Base-by-base conservation (phyloP, 176 grass and related monocot species). In the Avena insularis region DNA sequence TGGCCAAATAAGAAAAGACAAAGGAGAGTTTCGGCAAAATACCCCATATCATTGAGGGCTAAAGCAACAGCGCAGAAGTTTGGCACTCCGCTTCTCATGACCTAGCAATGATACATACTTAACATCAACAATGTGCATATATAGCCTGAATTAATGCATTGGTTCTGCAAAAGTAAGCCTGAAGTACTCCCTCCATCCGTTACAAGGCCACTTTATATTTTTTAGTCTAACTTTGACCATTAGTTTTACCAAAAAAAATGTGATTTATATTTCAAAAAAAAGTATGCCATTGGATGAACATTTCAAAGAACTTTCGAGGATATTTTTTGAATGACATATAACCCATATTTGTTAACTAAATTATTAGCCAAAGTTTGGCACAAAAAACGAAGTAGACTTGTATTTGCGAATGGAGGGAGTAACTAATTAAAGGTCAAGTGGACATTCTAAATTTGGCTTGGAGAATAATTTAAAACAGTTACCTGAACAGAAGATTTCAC, bases 51-150 rank as follows among this genome's bases (percentile, higher is more conserved):
- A 79, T 83, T 86, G 71, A 98, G 92, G 76, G 93, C 92, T 92
- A 98, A 92, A 85, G 96, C 96, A 86, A 98, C 96, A 71, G 92
- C 92, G 83, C 93, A 98, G 77, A 98, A 98, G 85, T 98, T 98
- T 66, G 93, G 96, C 64, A 96, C 77, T 87, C 96, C 96, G 46
- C 96, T 98, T 93, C 89, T 94, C 71, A 93, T 96, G 68, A 96
- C 96, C 93, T 98, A 84, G 84, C 47, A 91, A 57, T 10, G 38
- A 14, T 38, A 84, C 62, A 78, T 48, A 90, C 58, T 72, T 19
- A 90, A 79, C 45, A 87, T 90, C 35, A 90, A 85, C 21, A 45
- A 17, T 47, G 46, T 9, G 25, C 66, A 83, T 59, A 63, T 56
- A 79, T 58, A 79, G 79, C 49, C 62, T 4, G 19, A 89, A 21